Evolutionary conservation across 2,329 filamentous ascomycete genomes (phyloP).

Genomic region (Xylariaceae sp.): DNA sequence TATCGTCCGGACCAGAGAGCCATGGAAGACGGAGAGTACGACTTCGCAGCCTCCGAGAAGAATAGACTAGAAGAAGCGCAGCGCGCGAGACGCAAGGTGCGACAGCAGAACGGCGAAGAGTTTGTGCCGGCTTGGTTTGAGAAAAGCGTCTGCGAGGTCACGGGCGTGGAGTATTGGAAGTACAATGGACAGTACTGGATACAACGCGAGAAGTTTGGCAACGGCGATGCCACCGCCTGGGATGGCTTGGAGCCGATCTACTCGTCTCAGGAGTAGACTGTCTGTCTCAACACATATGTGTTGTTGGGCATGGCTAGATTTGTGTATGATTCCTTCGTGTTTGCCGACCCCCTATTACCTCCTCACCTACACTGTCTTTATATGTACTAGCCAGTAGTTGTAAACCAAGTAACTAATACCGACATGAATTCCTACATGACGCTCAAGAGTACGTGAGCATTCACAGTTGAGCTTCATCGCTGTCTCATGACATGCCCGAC

Average conservation of each 20-base stretch:
- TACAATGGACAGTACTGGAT: conserved; percentile 89
- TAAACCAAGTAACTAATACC: no score
- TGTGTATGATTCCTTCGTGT: neutral
- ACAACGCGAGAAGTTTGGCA: conserved; percentile 59
- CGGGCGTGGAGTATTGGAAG: conserved; percentile 85
- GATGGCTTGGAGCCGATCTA: conserved; percentile 73
- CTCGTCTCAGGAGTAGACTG: conserved; percentile 18
- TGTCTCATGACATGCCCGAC: no score
- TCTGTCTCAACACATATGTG: neutral
- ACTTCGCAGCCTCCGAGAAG: conserved; percentile 89
- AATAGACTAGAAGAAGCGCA: conserved; percentile 91
- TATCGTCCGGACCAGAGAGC: conserved; percentile 89
- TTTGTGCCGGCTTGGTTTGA: conserved; percentile 83
- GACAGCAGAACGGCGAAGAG: conserved; percentile 74
- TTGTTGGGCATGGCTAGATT: conserved; percentile 1
- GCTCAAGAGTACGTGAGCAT: no score
- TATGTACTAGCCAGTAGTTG: no score
- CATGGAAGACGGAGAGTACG: conserved; percentile 98
- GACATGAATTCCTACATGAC: no score
- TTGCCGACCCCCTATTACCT: no score
- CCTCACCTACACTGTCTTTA: no score
- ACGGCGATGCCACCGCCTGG: conserved; percentile 58
- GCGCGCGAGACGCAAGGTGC: conserved; percentile 63
- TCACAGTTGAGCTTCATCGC: no score
- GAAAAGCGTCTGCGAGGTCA: conserved; percentile 66